Evolutionary conservation across 371 early-diverging fungal genomes (phyloP), one percentile per base, ranked within the genome.

Genomic region (Dichotomocladium elegans): DNA sequence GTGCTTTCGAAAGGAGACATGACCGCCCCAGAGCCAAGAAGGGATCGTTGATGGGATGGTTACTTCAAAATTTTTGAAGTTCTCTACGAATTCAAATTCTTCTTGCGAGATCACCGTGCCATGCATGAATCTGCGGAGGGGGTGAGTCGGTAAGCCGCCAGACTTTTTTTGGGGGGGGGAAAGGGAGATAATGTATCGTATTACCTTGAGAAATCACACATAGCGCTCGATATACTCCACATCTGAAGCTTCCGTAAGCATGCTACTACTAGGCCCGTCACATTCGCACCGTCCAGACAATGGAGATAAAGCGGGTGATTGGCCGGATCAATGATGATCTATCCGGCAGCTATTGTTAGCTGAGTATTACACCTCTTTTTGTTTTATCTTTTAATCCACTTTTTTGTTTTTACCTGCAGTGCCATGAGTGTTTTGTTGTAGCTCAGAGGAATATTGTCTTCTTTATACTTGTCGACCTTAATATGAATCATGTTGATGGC

Each of bases 231-330:
- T 11, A 81, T 64, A 17, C 81, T 80, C 96, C 96, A 96, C 62
- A 89, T 80, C 73, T 95, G 95, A 40, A 96, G 60, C 55, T 92
- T 94, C 28, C 97, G 78, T 46, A 96, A 57, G 58, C 94, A 92
- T 52, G 90, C 88, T 10, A 94, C 66, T 0, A 92, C 85, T 6
- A 93, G 64, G 0, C 92, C 92, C 1, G 94, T 95, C 14, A 94
- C 94, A 51, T 90, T 80, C 0, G 92, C 85, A 10, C 96, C 96
- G 58, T 96, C 94, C 15, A 93, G 64, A 56, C 96, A 96, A 60
- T 96, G 96, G 1, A 96, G 56, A 61, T 90, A 96, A 15, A 94
- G 45, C 0, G 96, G 96, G 48, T 77, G 64, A 47, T 88, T 86
- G 2, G 63, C 58, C 4, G 87, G 81, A 56, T 94, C 86, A 19